A percentile compares a stretch with the other conserved stretches of the same genome.
Evolutionary conservation across 257 asterid species (phyloP).

Genomic region (Nicotiana obtusifolia): DNA sequence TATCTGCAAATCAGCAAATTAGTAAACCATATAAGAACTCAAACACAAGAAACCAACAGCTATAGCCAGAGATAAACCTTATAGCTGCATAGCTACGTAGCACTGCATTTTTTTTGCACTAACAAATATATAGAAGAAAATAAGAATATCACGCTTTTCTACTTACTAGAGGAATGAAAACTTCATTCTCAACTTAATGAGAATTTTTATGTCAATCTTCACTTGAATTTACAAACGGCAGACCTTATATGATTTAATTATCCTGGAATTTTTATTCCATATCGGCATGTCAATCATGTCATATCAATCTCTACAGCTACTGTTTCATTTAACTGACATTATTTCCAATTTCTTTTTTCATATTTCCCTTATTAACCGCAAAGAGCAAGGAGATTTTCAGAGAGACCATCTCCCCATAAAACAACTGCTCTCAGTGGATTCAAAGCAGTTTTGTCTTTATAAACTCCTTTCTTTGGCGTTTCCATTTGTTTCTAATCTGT

Average conservation of each 20-base stretch:
- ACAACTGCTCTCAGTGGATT: neutral
- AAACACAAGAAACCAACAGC: neutral
- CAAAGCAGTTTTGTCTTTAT: neutral
- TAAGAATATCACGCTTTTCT: neutral
- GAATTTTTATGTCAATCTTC: neutral
- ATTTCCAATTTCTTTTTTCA: neutral
- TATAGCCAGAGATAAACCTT: neutral
- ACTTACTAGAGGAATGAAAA: neutral
- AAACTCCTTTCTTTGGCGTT: neutral
- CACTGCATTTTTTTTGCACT: neutral
- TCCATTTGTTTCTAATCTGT: neutral
- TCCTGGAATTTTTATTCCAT: neutral
- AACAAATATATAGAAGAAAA: neutral
- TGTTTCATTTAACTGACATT: neutral
- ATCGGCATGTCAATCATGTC: neutral
- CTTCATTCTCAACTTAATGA: neutral
- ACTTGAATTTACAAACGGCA: neutral
- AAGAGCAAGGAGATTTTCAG: neutral
- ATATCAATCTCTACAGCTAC: neutral
- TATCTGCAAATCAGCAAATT: conserved; percentile 50
- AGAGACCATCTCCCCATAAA: neutral
- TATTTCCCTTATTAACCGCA: neutral
- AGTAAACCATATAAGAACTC: neutral
- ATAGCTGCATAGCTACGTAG: neutral
- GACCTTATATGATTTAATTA: neutral